These are phyloP conservation scores for Wickerhamomyces pijperi DNA, from an alignment of 805 yeast species.

Conservation along the genomic window DNA sequence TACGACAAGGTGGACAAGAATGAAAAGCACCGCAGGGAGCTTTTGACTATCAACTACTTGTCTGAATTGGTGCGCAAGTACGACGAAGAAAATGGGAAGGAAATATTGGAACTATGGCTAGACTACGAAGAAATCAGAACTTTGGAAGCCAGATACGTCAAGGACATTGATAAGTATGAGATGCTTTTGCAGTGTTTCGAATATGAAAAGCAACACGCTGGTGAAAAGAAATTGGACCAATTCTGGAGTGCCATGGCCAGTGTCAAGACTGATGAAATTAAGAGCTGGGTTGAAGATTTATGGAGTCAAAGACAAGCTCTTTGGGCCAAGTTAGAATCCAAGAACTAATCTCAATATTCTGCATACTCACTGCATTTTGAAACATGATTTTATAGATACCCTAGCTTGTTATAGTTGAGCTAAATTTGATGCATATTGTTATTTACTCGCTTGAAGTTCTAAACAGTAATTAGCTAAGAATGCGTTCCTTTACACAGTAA, in stretches of 20 bases:
- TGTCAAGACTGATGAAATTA: conserved; percentile 64
- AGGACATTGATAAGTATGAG: conserved; percentile 89
- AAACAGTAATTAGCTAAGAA: too few relatives aligned
- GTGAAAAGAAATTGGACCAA: conserved; percentile 49
- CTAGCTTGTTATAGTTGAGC: too few relatives aligned
- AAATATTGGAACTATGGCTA: conserved; percentile 64
- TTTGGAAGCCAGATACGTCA: conserved; percentile 79
- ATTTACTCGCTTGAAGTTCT: too few relatives aligned
- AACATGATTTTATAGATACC: too few relatives aligned
- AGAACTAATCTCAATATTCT: background rate
- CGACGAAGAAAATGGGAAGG: conserved; percentile 48
- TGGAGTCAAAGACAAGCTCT: conserved; percentile 32
- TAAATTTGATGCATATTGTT: too few relatives aligned
- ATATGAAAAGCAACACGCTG: conserved; percentile 60
- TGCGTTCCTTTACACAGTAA: too few relatives aligned
- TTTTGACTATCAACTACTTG: conserved; percentile 57
- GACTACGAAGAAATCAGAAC: conserved; percentile 82
- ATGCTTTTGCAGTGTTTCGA: conserved; percentile 74
- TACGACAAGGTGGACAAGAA: conserved; percentile 56
- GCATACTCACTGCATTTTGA: background rate
- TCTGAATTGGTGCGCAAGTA: conserved; percentile 52
- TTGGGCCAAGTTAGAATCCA: conserved; percentile 17
- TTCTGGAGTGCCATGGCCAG: conserved; percentile 52
- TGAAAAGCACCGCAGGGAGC: conserved; percentile 81
- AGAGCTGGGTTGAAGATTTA: conserved; percentile 54